Percentiles rank a stretch among this genome's conserved stretches.
These are phyloP conservation scores for Aureoboletus auriporus DNA, from an alignment of 768 basidiomycete genomes.

Conservation along the genomic window DNA sequence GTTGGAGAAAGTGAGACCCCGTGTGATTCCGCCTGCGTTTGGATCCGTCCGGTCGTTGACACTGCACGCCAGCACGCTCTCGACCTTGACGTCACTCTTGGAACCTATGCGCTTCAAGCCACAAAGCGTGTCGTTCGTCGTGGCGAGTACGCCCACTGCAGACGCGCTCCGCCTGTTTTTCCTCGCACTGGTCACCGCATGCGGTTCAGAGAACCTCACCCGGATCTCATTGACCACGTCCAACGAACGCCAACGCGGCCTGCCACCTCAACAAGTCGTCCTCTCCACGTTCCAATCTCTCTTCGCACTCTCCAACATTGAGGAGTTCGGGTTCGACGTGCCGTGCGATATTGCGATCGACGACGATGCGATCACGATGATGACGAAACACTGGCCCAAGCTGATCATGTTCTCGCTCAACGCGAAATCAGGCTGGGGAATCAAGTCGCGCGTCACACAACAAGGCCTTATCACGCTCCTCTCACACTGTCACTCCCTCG, in stretches of 20 bases:
- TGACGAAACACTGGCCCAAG: constrained; percentile 21
- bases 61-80: constrained; percentile 8
- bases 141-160: constrained; percentile 5
- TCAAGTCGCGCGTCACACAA: constrained; percentile 15
- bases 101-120: constrained; percentile 18
- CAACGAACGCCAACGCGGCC: neutral
- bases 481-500: constrained; percentile 5
- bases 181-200: constrained; percentile 14
- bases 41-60: constrained; percentile 9
- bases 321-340: constrained; percentile 12
- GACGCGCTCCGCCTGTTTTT: constrained; percentile 22
- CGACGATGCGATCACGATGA: constrained; percentile 14
- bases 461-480: constrained; percentile 21
- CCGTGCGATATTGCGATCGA: constrained; percentile 19
- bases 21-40: constrained; percentile 14
- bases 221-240: constrained; percentile 9
- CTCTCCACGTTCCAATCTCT: constrained; percentile 18
- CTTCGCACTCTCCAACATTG: constrained; percentile 11
- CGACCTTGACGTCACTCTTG: constrained; percentile 17
- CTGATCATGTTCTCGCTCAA: constrained; percentile 15
- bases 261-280: constrained; percentile 1
- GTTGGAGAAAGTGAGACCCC: constrained; percentile 10
- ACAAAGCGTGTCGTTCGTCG: constrained; percentile 11
- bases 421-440: constrained; percentile 16
- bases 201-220: constrained; percentile 3